Conservation (phyloP, 1,139 yeast species). For the Arxiozyma slooffiae region DNA sequence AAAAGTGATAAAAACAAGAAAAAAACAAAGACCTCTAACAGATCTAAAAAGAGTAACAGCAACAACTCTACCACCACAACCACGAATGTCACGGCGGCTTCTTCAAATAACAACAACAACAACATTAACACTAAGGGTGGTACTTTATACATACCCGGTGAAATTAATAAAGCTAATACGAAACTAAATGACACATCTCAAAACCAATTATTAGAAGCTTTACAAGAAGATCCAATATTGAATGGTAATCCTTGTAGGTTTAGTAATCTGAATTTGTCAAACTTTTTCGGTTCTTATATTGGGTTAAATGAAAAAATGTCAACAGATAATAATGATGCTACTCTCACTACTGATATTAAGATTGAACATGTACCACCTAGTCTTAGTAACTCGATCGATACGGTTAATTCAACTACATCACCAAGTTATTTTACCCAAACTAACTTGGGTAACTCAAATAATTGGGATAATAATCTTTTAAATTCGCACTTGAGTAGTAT, state of each 20-base stretch:
- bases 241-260: conserved; percentile 18
- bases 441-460: no score
- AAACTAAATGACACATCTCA: conserved; percentile 9
- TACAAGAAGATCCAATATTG: conserved; percentile 22
- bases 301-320: not conserved
- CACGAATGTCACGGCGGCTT: no score
- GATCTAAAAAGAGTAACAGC: conserved; percentile 6
- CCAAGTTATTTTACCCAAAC: not conserved
- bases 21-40: conserved; percentile 6
- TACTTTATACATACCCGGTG: not conserved
- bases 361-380: not conserved
- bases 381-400: not conserved
- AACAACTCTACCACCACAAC: not conserved
- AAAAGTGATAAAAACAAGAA: not conserved
- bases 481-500: conserved; percentile 1
- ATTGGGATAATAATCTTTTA: not conserved
- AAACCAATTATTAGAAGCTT: conserved; percentile 24
- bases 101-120: no score
- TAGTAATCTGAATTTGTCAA: conserved; percentile 22
- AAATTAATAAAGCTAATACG: not conserved
- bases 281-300: conserved; percentile 14
- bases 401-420: not conserved
- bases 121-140: not conserved
- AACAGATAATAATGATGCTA: not conserved
- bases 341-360: not conserved